Base-by-base conservation (phyloP, 148 eudicot genomes). In the Drosera capensis region DNA sequence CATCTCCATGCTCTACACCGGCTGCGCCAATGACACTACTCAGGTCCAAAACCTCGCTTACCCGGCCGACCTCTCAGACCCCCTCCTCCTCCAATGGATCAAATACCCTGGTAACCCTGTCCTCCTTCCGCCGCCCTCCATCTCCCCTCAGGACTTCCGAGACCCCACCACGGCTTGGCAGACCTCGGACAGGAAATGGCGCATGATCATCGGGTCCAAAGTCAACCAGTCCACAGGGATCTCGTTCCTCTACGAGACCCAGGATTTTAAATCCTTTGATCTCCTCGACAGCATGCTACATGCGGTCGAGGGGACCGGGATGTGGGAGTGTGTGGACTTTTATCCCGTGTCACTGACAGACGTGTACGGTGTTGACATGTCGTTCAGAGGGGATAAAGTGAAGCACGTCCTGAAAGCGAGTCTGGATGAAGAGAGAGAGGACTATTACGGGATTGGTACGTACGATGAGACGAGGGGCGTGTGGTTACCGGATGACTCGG, bases 241-340 rank as follows among this genome's bases (percentile, higher is more conserved):
- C 18, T 49, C 92, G 2, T 43, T 80, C 2, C 80, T 85, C 1
- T 85, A 85, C 17, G 95, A 85, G 14, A 85, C 95, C 1, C 35
- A 28, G 7, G 71, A 85, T 45, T 80, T 85, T 39, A 65, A 51
- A 34, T 44, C 15, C 28, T 84, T 14, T 13, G 67, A 64, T 46
- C 61, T 84, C 9, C 23, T 62, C 30, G 57, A 72, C 5, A 72
- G 60, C 5, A 45, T 59, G 23, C 59, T 84, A 28, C 95, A 85
- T 28, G 61, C 35, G 1, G 82, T 77, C 0, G 55, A 61, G n/a
- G 72, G 75, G 14, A 80, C 90, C 29, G 95, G 95, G 28, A 85
- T 85, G 90, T 84, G 94, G 94, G 94, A 84, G 62, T 84, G 94
- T 35, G 85, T 85, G 30, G 95, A 85, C 45, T 85, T 85, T 36